These are phyloP conservation scores for Mycena filopes DNA, from an alignment of 768 basidiomycete genomes.

Conservation along the genomic window DNA sequence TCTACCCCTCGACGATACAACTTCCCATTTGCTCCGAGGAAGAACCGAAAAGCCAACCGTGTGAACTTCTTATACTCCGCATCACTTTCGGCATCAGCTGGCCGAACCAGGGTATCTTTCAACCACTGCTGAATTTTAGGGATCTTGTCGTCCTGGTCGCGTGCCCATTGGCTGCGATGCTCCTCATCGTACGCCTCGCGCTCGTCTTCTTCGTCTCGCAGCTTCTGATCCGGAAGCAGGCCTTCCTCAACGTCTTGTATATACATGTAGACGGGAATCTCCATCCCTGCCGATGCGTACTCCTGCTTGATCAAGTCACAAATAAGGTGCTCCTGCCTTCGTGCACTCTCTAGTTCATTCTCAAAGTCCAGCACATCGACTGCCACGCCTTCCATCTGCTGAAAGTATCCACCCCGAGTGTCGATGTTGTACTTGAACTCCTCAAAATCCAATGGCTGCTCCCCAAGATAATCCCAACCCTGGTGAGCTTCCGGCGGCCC, in stretches of 20 bases:
- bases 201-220: constrained; percentile 10
- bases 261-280: not conserved
- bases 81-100: not conserved
- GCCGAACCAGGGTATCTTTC: not conserved
- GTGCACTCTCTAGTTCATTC: not conserved
- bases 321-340: not conserved
- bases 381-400: not conserved
- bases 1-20: not conserved
- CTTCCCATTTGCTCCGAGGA: not conserved
- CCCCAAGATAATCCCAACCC: not conserved
- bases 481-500: not conserved
- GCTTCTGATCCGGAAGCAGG: not conserved
- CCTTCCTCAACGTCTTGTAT: not conserved
- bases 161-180: not conserved
- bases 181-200: constrained; percentile 13
- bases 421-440: constrained; percentile 24
- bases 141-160: not conserved
- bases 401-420: constrained; percentile 16
- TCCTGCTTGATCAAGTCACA: not conserved
- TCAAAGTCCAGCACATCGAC: not conserved
- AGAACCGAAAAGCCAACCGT: not conserved
- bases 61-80: not conserved
- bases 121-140: not conserved
- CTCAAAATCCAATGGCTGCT: constrained; percentile 12
- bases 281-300: not conserved